Base-by-base conservation (phyloP, 257 asterid genomes). In the Ocimum tenuiflorum region DNA sequence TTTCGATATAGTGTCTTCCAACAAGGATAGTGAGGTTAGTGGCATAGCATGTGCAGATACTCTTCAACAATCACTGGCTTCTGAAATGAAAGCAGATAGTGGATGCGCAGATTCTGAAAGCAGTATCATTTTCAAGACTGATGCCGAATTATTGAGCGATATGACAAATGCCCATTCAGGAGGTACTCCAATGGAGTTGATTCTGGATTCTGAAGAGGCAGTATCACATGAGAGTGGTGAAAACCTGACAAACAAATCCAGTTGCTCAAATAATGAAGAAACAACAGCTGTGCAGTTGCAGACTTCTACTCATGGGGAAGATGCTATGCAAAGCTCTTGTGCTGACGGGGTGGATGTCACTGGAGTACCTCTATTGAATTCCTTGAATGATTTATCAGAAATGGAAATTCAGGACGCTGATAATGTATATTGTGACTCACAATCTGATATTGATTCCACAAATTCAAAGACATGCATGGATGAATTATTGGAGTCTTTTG, bases 371-470 rank as follows among this genome's bases (percentile, higher is more conserved):
- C 31, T 1, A 1, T 27, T 56, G 56, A 75, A 77, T 72, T 75
- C 82, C 20, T 77, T 82, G 81, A 83, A 76, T 77, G 79, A 79
- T 49, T 71, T 75, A 73, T 79, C 92, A 8, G 94, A 82, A 58
- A 63, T 78, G 35, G 95, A 82, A 77, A 70, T 73, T 50, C 88
- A 76, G 80, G 78, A 82, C 70, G 79, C 77, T 53, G 83, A 79
- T 65, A 72, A 56, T 31, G 63, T 75, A 53, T 78, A 83, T 67
- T 77, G 78, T 47, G 85, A 87, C 78, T 72, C 85, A 0, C 85
- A 73, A 57, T 84, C 88, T 68, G 91, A 88, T 71, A 77, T 68
- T 70, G 85, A 78, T 78, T 83, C 91, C 31, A 64, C 67, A 18
- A 71, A 77, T 71, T 84, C 95, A 67, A 81, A 50, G 66, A 75